Percentiles rank a stretch among this genome's conserved stretches.
These are phyloP conservation scores for Fusarium staphyleae DNA, from an alignment of 2,329 filamentous ascomycete genomes.

Conservation along the genomic window DNA sequence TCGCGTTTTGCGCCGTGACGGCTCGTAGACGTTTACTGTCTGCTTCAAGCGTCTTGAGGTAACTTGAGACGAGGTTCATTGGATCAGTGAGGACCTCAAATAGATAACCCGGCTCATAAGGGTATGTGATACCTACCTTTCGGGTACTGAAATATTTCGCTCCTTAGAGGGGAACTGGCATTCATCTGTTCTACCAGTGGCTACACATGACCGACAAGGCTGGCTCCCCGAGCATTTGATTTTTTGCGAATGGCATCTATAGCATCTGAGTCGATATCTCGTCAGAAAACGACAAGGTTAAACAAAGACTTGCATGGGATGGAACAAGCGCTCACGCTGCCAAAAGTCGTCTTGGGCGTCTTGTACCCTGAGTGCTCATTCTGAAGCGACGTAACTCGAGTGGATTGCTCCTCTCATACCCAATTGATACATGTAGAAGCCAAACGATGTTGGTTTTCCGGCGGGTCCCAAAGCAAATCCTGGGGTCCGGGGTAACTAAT, in stretches of 20 bases:
- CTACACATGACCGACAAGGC: conserved; percentile 51
- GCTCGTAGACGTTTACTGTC: conserved; percentile 18
- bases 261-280: conserved; percentile 39
- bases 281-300: conserved; percentile 4
- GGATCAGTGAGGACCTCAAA: background rate
- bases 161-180: conserved; percentile 52
- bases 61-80: background rate
- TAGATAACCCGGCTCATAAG: no score
- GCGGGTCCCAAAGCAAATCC: conserved; percentile 16
- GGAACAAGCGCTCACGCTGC: conserved; percentile 34
- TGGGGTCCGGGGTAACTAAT: conserved; percentile 29
- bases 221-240: conserved; percentile 55
- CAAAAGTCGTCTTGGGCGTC: conserved; percentile 36
- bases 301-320: background rate
- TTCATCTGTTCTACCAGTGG: conserved; percentile 46
- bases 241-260: conserved; percentile 54
- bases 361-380: conserved; percentile 28
- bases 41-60: conserved; percentile 27
- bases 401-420: conserved; percentile 4
- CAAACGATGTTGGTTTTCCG: conserved; percentile 8
- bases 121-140: conserved; percentile 12
- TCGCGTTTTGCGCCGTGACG: conserved; percentile 15
- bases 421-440: conserved; percentile 19
- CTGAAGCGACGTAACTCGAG: conserved; percentile 1
- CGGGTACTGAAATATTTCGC: conserved; percentile 47